A percentile compares a stretch with the other conserved stretches of the same genome.
These are phyloP conservation scores for Botrytis byssoidea DNA, from an alignment of 2,329 filamentous ascomycete species.

Conservation along the genomic window DNA sequence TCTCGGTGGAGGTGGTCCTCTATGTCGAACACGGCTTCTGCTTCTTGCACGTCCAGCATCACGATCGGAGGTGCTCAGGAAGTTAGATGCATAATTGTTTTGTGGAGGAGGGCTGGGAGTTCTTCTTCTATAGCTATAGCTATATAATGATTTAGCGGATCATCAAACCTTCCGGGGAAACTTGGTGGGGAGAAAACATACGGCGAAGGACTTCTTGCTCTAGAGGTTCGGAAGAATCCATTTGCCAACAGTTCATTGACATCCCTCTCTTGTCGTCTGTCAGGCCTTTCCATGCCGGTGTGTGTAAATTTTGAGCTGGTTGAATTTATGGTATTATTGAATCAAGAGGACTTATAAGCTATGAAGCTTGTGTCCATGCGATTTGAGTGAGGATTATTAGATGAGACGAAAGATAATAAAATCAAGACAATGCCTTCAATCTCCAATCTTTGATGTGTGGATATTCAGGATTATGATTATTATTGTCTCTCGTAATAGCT, in stretches of 20 bases:
- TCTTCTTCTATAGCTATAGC: constrained; percentile 10
- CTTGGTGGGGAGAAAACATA: constrained; percentile 27
- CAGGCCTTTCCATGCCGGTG: constrained; percentile 29
- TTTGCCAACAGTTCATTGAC: constrained; percentile 43
- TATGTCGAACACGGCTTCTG: constrained; percentile 27
- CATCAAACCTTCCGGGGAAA: background rate
- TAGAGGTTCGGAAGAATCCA: constrained; percentile 51
- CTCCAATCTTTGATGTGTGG: background rate
- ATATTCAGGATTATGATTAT: background rate
- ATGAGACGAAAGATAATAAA: background rate
- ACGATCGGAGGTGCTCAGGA: constrained; percentile 18
- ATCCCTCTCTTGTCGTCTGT: constrained; percentile 24
- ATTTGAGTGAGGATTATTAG: background rate
- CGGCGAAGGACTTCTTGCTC: constrained; percentile 43
- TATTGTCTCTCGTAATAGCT: background rate
- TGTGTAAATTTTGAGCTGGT: background rate
- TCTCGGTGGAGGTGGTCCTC: constrained; percentile 50
- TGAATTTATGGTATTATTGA: background rate
- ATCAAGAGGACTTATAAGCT: background rate
- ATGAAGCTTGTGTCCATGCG: background rate
- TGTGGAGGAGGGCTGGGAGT: constrained; percentile 18
- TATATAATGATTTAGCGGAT: constrained; percentile 12
- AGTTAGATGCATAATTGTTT: constrained; percentile 21
- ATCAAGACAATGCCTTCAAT: background rate
- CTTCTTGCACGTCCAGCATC: constrained; percentile 24